phyloP scores from a whole-genome alignment of 352 stramenopile genomes.

The Pythium aphanidermatum region DNA sequence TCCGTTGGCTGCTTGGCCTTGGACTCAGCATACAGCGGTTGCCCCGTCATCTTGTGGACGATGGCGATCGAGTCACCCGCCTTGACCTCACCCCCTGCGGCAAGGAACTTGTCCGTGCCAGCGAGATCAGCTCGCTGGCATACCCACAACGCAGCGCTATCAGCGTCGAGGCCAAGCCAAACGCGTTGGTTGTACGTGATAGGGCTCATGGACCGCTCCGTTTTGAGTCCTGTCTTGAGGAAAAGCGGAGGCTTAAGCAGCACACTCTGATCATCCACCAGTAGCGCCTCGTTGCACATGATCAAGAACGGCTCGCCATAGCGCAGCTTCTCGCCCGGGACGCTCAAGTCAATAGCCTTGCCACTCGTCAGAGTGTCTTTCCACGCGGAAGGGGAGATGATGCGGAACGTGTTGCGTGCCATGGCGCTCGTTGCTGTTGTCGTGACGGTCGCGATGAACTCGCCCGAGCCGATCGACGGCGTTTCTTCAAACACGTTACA shows the following conservation, averaged over 20 bases:
- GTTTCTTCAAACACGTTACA: conserved; percentile 85
- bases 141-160: conserved; percentile 69
- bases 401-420: conserved; percentile 61
- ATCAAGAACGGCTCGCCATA: conserved; percentile 83
- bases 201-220: conserved; percentile 77
- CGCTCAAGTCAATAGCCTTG: conserved; percentile 10
- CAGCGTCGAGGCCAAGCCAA: conserved; percentile 51
- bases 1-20: conserved; percentile 68
- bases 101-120: conserved; percentile 64
- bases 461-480: conserved; percentile 64
- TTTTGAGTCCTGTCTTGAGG: conserved; percentile 80
- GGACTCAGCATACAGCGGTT: conserved; percentile 42
- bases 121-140: conserved; percentile 57
- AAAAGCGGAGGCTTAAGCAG: conserved; percentile 68
- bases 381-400: conserved; percentile 42
- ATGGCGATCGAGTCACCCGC: conserved; percentile 50
- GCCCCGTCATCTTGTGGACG: conserved; percentile 83
- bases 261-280: conserved; percentile 70
- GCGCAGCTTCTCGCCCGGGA: conserved; percentile 26
- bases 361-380: conserved; percentile 30
- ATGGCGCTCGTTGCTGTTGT: conserved; percentile 21
- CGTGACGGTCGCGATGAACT: conserved; percentile 62
- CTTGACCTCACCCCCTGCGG: conserved; percentile 32
- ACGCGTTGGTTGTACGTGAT: conserved; percentile 83
- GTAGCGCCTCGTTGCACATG: conserved; percentile 71